Percentiles rank a stretch among this genome's conserved stretches.
These are phyloP conservation scores for Chenopodium formosanum DNA, from an alignment of 148 eudicot species.

Conservation along the genomic window DNA sequence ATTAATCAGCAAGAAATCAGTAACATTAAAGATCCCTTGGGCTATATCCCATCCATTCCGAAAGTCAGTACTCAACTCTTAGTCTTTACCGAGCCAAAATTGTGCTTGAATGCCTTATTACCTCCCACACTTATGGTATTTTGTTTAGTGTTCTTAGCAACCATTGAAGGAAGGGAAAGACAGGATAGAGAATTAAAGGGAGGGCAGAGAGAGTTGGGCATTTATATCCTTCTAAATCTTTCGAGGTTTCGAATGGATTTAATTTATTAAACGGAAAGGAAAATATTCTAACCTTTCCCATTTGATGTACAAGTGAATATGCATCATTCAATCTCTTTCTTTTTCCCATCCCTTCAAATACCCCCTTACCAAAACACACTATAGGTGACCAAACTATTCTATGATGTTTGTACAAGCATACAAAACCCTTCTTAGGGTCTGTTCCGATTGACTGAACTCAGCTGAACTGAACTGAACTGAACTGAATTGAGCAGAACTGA, in stretches of 20 bases:
- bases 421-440: not conserved
- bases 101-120: not conserved
- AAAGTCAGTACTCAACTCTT: not conserved
- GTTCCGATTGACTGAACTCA: no score
- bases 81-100: not conserved
- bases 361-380: not conserved
- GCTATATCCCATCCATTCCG: not conserved
- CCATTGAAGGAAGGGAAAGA: not conserved
- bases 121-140: not conserved
- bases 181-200: not conserved
- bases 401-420: slow-evolving; percentile 7
- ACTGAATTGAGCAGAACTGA: no score
- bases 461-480: no score
- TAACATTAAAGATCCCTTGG: no score
- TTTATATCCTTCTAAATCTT: not conserved
- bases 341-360: not conserved
- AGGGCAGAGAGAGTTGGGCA: not conserved
- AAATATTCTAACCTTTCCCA: not conserved
- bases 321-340: not conserved
- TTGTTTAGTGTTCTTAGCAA: not conserved
- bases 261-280: not conserved
- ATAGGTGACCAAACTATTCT: not conserved
- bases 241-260: not conserved
- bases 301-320: not conserved
- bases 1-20: slow-evolving; percentile 3